Conservation (phyloP, 352 stramenopile species). For the Pythium graminicola region DNA sequence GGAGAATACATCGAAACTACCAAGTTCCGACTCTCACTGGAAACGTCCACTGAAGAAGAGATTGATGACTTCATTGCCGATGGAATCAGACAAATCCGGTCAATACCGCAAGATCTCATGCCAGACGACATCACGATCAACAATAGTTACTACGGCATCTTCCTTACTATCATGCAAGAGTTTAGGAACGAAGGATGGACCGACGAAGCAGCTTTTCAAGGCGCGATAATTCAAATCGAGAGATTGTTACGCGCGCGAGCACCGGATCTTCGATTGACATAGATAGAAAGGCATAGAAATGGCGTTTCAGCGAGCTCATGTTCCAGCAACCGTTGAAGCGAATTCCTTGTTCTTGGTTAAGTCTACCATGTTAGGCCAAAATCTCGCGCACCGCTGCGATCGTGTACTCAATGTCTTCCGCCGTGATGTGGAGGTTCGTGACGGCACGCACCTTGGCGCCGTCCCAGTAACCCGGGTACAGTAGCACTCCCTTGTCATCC, state of each 20-base stretch:
- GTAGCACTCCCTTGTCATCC: slow-evolving; percentile 58
- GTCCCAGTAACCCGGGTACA: slow-evolving; percentile 56
- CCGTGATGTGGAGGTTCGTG: slow-evolving; percentile 69
- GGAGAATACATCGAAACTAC: not conserved
- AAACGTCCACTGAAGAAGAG: not conserved
- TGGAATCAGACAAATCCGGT: not conserved
- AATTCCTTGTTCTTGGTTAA: too few relatives aligned
- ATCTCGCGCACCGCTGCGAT: slow-evolving; percentile 50
- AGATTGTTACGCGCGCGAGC: too few relatives aligned
- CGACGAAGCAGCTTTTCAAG: not conserved
- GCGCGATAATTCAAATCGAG: not conserved
- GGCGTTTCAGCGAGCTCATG: too few relatives aligned
- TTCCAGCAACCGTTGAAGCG: too few relatives aligned
- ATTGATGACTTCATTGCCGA: not conserved
- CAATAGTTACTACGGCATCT: not conserved
- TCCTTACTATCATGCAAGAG: not conserved
- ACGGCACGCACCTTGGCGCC: slow-evolving; percentile 57
- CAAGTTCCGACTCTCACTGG: not conserved
- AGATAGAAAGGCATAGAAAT: too few relatives aligned
- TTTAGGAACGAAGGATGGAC: not conserved
- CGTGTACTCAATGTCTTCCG: slow-evolving; percentile 55
- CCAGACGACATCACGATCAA: not conserved
- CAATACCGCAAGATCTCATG: not conserved
- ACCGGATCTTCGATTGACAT: too few relatives aligned
- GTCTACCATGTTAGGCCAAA: slow-evolving; percentile 44